Evolutionary conservation across 306 rosid genomes (phyloP).

Genomic region (Glycine soja): DNA sequence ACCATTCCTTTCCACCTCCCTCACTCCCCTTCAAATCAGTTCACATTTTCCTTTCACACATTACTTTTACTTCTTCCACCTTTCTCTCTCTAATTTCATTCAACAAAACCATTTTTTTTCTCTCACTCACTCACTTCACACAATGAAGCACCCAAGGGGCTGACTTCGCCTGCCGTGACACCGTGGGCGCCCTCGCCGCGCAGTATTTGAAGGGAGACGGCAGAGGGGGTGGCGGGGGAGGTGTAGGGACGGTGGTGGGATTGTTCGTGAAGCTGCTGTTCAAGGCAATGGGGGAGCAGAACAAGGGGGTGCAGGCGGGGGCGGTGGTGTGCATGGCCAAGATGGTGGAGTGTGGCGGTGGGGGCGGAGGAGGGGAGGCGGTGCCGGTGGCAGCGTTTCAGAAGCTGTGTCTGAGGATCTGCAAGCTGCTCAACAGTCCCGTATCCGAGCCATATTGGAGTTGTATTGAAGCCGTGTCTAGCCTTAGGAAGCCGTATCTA

Average conservation of each 20-base stretch:
- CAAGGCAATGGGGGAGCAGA: conserved; percentile 96
- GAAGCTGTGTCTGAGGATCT: conserved; percentile 95
- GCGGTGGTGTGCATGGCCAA: conserved; percentile 91
- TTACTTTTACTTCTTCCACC: not conserved
- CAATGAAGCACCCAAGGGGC: conserved; percentile 64
- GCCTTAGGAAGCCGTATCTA: too few species aligned
- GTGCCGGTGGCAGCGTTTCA: conserved; percentile 72
- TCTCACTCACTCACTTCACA: not conserved
- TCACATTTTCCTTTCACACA: conserved; percentile 46
- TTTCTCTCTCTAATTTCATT: conserved; percentile 25
- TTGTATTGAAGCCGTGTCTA: too few species aligned
- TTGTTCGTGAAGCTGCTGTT: conserved; percentile 89
- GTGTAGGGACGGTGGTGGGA: conserved; percentile 68
- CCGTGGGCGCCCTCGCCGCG: conserved; percentile 68
- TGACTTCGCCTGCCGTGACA: conserved; percentile 88
- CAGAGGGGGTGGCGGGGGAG: conserved; percentile 38
- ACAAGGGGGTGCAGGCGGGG: conserved; percentile 82
- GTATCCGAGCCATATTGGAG: too few species aligned
- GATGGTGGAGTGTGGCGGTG: conserved; percentile 69
- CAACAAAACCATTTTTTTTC: not conserved
- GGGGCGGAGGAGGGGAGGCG: not conserved
- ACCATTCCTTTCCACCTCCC: not conserved
- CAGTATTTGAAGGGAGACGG: conserved; percentile 58
- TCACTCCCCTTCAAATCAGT: not conserved
- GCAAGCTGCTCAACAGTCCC: conserved; percentile 78